Percentiles rank a stretch among this genome's conserved stretches.
Conservation (phyloP, 805 yeast species). For the Yarrowia divulgata region DNA sequence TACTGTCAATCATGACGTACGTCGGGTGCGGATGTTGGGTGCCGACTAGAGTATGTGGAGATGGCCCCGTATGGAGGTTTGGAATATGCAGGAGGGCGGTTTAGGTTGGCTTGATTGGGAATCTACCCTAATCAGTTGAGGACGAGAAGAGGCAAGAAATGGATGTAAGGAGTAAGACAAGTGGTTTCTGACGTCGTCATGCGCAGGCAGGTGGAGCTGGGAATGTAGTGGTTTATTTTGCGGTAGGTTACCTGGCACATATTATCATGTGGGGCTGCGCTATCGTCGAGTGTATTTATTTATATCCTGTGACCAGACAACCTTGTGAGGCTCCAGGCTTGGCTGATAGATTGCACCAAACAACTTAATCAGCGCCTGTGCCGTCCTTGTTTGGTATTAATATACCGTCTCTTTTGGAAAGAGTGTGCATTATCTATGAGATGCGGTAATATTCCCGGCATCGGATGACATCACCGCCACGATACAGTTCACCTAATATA, state of each 20-base stretch:
- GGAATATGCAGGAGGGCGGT: conserved; percentile 31
- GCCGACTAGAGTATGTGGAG: conserved; percentile 20
- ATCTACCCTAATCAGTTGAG: conserved; percentile 11
- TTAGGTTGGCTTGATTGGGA: conserved; percentile 28
- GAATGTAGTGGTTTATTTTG: background rate
- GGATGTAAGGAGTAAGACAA: conserved; percentile 6
- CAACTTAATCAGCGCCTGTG: background rate
- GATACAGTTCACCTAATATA: conserved; percentile 7
- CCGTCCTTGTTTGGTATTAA: background rate
- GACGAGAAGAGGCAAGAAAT: conserved; percentile 9
- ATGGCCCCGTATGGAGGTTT: conserved; percentile 27
- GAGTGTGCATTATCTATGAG: background rate
- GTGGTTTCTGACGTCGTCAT: background rate
- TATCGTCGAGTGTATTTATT: background rate
- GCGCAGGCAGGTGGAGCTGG: background rate
- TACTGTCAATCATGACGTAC: conserved; percentile 34
- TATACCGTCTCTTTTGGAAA: background rate
- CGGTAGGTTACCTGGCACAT: background rate
- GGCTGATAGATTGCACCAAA: background rate
- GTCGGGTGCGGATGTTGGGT: background rate
- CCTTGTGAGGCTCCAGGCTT: background rate
- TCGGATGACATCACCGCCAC: background rate
- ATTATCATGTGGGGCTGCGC: conserved; percentile 1
- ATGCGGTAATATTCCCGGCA: background rate
- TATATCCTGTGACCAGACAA: background rate